Evolutionary conservation across 495 filamentous ascomycete species (phyloP), one percentile per base, ranked within the genome.

Genomic region (Penicillium crystallinum): DNA sequence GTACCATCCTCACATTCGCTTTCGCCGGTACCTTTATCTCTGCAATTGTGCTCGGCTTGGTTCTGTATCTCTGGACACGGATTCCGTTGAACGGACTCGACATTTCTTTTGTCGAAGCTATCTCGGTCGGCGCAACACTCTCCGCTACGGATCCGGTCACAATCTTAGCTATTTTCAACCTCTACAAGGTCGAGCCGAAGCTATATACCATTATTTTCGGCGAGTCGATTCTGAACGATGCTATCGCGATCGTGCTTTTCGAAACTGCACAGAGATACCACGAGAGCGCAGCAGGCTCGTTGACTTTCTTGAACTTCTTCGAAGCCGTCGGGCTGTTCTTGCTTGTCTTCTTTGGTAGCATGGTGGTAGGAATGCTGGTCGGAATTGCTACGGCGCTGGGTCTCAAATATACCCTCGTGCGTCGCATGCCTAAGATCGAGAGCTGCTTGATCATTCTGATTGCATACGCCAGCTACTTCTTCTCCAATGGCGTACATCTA

Each of bases 11-110:
- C 47, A 96, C 93, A n/a, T 98, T 98, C 66, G 93, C 93, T 9
- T 98, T 98, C 59, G 91, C 89, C 39, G 93, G 95, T 11, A 97
- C 93, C 12, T 96, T 97, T 66, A 92, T 98, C 51, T 97, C 95
- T 29, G 95, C 93, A 41, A 80, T 97, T 27, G 92, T 96, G 23
- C 83, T 97, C 19, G 93, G 90, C 12, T 66, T 90, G 36, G 82
- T 98, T 39, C 74, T 97, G 38, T 98, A 79, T 72, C 65, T 96
- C 5, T 97, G 95, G 81, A 91, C 91, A 3, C 80, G 83, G 42
- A 86, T 97, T 56, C 88, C 89, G 18, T 73, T 95, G 33, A 90
- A 93, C 68, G 86, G 88, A 1, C 71, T 97, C 53, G 81, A 88
- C 33, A 88, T 97, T 62, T 81, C 81, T 10, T 96, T 95, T 60